phyloP scores from a whole-genome alignment of 495 filamentous ascomycete genomes.

The Hypoxylon perforatum region DNA sequence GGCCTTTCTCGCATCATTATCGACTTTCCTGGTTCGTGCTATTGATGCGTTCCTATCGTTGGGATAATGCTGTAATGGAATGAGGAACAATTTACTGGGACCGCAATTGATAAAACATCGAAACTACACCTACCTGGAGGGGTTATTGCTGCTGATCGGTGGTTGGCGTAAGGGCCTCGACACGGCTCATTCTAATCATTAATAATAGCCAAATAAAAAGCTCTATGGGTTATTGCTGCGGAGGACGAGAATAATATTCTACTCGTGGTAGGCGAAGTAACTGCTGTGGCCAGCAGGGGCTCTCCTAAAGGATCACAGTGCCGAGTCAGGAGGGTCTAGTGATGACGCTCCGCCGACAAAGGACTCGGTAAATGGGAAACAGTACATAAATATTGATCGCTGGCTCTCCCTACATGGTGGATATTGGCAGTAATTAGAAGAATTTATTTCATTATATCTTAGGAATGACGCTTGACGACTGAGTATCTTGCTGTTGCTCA shows the following conservation, averaged over 20 bases:
- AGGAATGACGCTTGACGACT: neutral
- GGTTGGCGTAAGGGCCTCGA: neutral
- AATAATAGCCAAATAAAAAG: neutral
- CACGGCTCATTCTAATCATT: neutral
- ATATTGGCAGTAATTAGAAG: slow-evolving; percentile 1
- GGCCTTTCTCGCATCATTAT: neutral
- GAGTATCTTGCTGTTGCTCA: neutral
- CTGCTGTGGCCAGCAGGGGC: neutral
- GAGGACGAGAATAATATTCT: too few species aligned
- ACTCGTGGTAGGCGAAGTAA: too few species aligned
- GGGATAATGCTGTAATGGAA: neutral
- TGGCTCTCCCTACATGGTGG: neutral
- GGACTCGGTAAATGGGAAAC: neutral
- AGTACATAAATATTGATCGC: neutral
- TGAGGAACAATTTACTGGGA: neutral
- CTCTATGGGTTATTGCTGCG: too few species aligned
- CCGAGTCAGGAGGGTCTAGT: neutral
- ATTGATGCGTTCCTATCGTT: neutral
- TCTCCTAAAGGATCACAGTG: neutral
- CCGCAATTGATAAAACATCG: neutral
- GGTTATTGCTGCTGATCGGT: neutral
- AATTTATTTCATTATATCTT: neutral
- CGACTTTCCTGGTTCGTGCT: slow-evolving; percentile 1
- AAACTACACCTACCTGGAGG: neutral
- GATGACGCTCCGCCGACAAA: neutral